Base-by-base conservation (phyloP, 257 asterid species). In the Ballota nigra region DNA sequence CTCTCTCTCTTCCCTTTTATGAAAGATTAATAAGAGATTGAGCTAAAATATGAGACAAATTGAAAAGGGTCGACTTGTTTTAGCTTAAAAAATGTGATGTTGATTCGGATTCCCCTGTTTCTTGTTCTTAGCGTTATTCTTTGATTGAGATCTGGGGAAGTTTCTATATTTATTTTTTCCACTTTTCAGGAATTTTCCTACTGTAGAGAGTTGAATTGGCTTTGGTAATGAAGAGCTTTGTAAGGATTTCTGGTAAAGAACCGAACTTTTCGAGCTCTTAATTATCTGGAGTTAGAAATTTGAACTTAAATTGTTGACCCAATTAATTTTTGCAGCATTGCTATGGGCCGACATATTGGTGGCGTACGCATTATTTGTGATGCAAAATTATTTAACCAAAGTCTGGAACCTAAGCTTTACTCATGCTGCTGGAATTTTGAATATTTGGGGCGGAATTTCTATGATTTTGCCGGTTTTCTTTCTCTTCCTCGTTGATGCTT, bases 351-450 rank as follows among this genome's bases (percentile, higher is more conserved):
- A 79, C 58, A 34, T 79, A 75, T 76, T 80, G 66, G 85, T 78
- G 57, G 31, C 20, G 1, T 88, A 63, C 36, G 87, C 84, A 8
- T 63, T 86, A 29, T 91, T 86, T 41, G 82, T 80, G 77, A 76
- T 86, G 96, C 90, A 78, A 74, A 83, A 76, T 15, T 91, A 88
- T 70, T 66, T 91, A 57, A 88, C 92, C 5, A 62, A 80, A 55
- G 90, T 91, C 1, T 91, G 97, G 97, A 77, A 80, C 19, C 71
- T 91, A 52, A 82, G 83, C 36, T 70, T 86, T 28, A 82, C 85
- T n/a, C 86, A 77, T 58, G 88, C 96, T 58, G 92, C 97, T 68
- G 87, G 77, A 3, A 85, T 86, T 34, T 55, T 85, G 81, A 90
- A 88, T 15, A 29, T 88, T 3, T 84, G 84, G 87, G 78, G 77